Evolutionary conservation across 495 filamentous ascomycete genomes (phyloP).

Genomic region (Apodospora peruviana): DNA sequence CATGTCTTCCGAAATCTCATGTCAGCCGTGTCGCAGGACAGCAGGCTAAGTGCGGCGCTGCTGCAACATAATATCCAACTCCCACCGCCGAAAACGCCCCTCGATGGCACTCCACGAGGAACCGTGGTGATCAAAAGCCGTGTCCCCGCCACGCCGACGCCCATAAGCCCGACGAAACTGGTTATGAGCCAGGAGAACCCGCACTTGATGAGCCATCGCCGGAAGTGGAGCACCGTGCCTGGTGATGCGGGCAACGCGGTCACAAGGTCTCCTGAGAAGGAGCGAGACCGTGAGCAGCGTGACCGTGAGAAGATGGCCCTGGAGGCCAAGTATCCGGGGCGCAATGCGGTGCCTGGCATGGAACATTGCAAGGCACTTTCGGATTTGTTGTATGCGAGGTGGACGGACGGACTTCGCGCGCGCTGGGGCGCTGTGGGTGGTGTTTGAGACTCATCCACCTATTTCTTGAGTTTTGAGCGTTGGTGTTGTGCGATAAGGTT

Average conservation of each 20-base stretch:
- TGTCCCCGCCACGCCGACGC: slow-evolving; percentile 11
- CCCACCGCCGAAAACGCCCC: slow-evolving; percentile 13
- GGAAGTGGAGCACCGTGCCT: slow-evolving; percentile 54
- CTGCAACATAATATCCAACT: slow-evolving; percentile 11
- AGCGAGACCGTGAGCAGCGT: slow-evolving; percentile 15
- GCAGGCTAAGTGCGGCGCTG: slow-evolving; percentile 33
- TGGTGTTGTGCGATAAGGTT: no score
- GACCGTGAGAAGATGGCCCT: slow-evolving; percentile 39
- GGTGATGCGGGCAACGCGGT: slow-evolving; percentile 1
- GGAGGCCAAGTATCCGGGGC: slow-evolving; percentile 43
- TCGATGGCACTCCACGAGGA: slow-evolving; percentile 32
- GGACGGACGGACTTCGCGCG: slow-evolving; percentile 76
- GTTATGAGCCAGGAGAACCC: slow-evolving; percentile 79
- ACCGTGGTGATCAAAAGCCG: slow-evolving; percentile 41
- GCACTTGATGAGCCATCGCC: slow-evolving; percentile 70
- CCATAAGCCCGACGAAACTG: slow-evolving; percentile 51
- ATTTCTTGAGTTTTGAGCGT: no score
- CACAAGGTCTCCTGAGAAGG: slow-evolving; percentile 19
- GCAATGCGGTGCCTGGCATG: slow-evolving; percentile 62
- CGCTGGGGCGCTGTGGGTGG: slow-evolving; percentile 54
- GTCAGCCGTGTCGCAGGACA: slow-evolving; percentile 33
- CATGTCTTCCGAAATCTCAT: slow-evolving; percentile 71
- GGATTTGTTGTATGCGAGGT: slow-evolving; percentile 84
- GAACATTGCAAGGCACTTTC: slow-evolving; percentile 85
- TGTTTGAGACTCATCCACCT: no score